Percentiles rank a stretch among this genome's conserved stretches.
Conservation (phyloP, 495 filamentous ascomycete species). For the Sordaria brevicollis region DNA sequence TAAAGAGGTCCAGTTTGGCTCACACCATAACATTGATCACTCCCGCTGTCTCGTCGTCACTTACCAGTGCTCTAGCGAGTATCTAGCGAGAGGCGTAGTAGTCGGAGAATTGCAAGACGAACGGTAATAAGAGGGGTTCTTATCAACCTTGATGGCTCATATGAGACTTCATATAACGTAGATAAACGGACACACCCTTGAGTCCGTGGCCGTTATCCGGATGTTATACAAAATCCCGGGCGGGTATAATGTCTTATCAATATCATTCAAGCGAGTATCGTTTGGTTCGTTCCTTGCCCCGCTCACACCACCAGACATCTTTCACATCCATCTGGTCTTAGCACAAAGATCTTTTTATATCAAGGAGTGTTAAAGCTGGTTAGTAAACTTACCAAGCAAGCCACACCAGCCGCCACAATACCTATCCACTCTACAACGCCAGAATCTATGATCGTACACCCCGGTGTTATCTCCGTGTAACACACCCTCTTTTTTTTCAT, state of each 20-base stretch:
- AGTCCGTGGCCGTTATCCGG: background rate
- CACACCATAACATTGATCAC: background rate
- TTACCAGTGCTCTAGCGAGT: background rate
- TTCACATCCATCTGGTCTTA: background rate
- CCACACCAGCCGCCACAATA: background rate
- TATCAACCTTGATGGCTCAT: background rate
- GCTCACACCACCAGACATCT: background rate
- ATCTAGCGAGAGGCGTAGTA: background rate
- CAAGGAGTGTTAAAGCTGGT: background rate
- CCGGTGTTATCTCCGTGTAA: background rate
- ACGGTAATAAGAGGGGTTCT: background rate
- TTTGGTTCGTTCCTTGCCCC: no score
- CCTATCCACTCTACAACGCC: background rate
- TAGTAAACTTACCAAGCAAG: background rate
- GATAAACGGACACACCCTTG: background rate
- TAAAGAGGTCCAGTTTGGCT: background rate
- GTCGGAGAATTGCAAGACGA: background rate
- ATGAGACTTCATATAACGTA: background rate
- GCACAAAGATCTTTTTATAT: background rate
- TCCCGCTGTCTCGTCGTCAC: background rate
- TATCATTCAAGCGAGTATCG: background rate
- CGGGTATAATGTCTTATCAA: no score
- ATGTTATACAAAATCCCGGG: background rate
- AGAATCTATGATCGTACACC: background rate
- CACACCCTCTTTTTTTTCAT: background rate